These are phyloP conservation scores for Kockovaella imperatae DNA, from an alignment of 768 basidiomycete species.

Conservation along the genomic window DNA sequence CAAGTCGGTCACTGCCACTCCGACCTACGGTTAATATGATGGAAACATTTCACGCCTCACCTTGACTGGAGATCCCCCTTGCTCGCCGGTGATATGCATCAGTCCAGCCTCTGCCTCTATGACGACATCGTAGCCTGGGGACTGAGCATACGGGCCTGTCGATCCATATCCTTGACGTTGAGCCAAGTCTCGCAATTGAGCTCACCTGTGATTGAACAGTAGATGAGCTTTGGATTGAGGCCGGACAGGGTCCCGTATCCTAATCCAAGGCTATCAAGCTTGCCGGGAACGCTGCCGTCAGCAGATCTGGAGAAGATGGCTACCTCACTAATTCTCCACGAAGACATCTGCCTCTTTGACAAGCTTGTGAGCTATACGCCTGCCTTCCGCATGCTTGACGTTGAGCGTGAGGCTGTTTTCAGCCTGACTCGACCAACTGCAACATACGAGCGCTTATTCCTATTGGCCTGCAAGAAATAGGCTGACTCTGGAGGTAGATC, in stretches of 20 bases:
- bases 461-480: constrained; percentile 80
- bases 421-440: neutral
- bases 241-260: constrained; percentile 73
- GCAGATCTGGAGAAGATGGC: constrained; percentile 5
- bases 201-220: constrained; percentile 79
- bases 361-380: constrained; percentile 64
- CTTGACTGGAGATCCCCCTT: constrained; percentile 75
- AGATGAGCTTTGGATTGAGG: constrained; percentile 73
- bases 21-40: constrained; percentile 50
- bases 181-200: constrained; percentile 31
- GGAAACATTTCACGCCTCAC: constrained; percentile 16
- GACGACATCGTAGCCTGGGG: constrained; percentile 81
- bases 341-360: constrained; percentile 70
- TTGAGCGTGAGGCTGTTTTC: constrained; percentile 60
- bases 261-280: constrained; percentile 73
- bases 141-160: constrained; percentile 74
- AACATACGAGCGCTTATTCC: constrained; percentile 46
- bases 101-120: constrained; percentile 86
- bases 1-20: constrained; percentile 85
- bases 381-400: constrained; percentile 69
- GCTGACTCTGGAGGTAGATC: constrained; percentile 81
- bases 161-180: constrained; percentile 64
- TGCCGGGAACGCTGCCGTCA: constrained; percentile 48
- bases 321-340: constrained; percentile 64
- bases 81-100: constrained; percentile 92